These are phyloP conservation scores for Rhytidiadelphus loreus DNA, from an alignment of 225 moss, liverwort and hornwort genomes.

Conservation along the genomic window DNA sequence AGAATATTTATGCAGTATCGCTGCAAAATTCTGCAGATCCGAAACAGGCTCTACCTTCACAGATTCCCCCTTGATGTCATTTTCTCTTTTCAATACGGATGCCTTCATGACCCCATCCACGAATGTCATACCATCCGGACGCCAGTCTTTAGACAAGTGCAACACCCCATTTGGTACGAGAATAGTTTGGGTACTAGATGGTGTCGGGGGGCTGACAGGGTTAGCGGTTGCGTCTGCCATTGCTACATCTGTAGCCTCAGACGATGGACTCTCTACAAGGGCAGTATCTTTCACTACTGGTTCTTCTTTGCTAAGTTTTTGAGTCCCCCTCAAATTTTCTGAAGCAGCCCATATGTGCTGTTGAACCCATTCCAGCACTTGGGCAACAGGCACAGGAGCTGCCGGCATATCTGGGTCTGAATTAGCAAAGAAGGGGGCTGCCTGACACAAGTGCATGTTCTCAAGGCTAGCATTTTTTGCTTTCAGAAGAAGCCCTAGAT, in stretches of 20 bases:
- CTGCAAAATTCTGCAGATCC: neutral
- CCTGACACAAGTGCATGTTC: constrained; percentile 61
- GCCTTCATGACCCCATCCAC: constrained; percentile 81
- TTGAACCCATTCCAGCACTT: constrained; percentile 91
- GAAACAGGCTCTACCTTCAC: constrained; percentile 49
- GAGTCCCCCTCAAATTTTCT: constrained; percentile 34
- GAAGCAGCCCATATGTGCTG: constrained; percentile 70
- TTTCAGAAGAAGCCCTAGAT: constrained; percentile 71
- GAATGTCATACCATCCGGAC: constrained; percentile 79
- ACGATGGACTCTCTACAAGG: constrained; percentile 25
- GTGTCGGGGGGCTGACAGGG: constrained; percentile 35
- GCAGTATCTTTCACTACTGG: constrained; percentile 9
- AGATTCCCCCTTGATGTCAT: constrained; percentile 66
- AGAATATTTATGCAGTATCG: neutral
- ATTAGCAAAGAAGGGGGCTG: constrained; percentile 90
- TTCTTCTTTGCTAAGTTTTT: constrained; percentile 31
- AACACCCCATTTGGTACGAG: constrained; percentile 56
- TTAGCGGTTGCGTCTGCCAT: constrained; percentile 67
- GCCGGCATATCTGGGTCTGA: constrained; percentile 99
- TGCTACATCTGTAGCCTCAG: constrained; percentile 67
- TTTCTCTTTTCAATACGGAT: constrained; percentile 73
- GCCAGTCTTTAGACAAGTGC: constrained; percentile 64
- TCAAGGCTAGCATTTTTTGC: constrained; percentile 64
- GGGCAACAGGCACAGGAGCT: constrained; percentile 66
- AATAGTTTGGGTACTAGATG: constrained; percentile 47